phyloP scores from a whole-genome alignment of 495 filamentous ascomycete genomes.

The Daldinia concentrica region DNA sequence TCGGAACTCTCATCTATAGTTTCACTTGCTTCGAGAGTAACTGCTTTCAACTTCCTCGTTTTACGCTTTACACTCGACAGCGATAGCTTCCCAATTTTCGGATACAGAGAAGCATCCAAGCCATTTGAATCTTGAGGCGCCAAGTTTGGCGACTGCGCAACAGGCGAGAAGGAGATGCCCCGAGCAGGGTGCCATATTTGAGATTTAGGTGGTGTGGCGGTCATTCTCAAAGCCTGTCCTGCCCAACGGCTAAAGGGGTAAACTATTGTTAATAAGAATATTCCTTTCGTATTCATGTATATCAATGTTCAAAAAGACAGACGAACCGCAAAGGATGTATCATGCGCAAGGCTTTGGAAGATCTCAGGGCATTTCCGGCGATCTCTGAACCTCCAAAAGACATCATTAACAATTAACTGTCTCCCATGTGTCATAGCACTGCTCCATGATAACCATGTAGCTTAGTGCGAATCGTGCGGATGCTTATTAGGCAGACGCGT shows the following conservation, averaged over 20 bases:
- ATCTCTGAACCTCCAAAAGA: conserved; percentile 31
- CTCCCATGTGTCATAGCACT: conserved; percentile 21
- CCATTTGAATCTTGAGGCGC: conserved; percentile 18
- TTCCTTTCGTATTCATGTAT: not conserved
- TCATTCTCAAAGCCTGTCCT: conserved; percentile 41
- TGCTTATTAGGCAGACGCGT: conserved; percentile 40
- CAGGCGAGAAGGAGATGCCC: conserved; percentile 52
- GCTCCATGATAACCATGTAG: conserved; percentile 39
- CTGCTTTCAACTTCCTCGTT: conserved; percentile 3
- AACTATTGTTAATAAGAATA: conserved; percentile 21
- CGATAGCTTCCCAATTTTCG: conserved; percentile 12
- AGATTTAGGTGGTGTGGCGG: conserved; percentile 36
- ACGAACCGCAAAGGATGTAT: conserved; percentile 37
- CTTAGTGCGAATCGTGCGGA: conserved; percentile 4
- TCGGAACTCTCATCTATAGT: conserved; percentile 19
- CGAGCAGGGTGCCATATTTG: conserved; percentile 53
- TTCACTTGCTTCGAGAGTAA: not conserved
- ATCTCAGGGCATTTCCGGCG: conserved; percentile 42
- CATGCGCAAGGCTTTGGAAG: conserved; percentile 26
- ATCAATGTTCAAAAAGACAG: conserved; percentile 10
- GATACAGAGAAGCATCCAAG: conserved; percentile 7
- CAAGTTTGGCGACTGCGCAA: conserved; percentile 24
- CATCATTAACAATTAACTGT: conserved; percentile 35
- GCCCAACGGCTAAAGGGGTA: conserved; percentile 21
- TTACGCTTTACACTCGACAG: conserved; percentile 1